Evolutionary conservation across 805 yeast genomes (phyloP).

Genomic region (Tanozyma kutaoensis): DNA sequence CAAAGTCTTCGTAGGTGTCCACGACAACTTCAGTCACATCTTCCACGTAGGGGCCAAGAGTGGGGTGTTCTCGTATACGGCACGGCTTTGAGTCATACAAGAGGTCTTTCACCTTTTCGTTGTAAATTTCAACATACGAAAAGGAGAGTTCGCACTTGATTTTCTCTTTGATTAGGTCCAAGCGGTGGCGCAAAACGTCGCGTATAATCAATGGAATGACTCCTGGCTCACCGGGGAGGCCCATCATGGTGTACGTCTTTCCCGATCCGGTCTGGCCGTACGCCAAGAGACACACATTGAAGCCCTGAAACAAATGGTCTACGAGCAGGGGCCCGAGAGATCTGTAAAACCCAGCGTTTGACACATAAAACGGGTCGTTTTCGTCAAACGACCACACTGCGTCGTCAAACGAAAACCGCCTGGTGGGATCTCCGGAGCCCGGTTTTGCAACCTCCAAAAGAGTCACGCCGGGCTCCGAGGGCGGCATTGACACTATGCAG

Average conservation of each 20-base stretch:
- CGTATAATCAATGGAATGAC: conserved; percentile 50
- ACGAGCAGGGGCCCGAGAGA: conserved; percentile 46
- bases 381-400: conserved; percentile 35
- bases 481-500: no score
- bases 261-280: conserved; percentile 95
- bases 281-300: conserved; percentile 82
- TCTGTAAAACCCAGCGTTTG: conserved; percentile 39
- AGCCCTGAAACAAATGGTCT: conserved; percentile 83
- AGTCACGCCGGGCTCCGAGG: no score
- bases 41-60: conserved; percentile 63
- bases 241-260: conserved; percentile 80
- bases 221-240: conserved; percentile 49
- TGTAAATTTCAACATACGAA: conserved; percentile 65
- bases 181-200: conserved; percentile 28
- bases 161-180: conserved; percentile 22
- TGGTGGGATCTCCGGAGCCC: conserved; percentile 5
- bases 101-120: conserved; percentile 63
- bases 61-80: conserved; percentile 52
- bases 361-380: conserved; percentile 18
- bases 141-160: conserved; percentile 35
- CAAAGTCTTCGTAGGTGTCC: conserved; percentile 34
- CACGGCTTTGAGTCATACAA: conserved; percentile 22
- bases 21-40: conserved; percentile 41
- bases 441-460: no score
- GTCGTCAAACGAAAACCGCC: conserved; percentile 37